These are phyloP conservation scores for Septoria linicola DNA, from an alignment of 2,329 filamentous ascomycete genomes.

Conservation along the genomic window DNA sequence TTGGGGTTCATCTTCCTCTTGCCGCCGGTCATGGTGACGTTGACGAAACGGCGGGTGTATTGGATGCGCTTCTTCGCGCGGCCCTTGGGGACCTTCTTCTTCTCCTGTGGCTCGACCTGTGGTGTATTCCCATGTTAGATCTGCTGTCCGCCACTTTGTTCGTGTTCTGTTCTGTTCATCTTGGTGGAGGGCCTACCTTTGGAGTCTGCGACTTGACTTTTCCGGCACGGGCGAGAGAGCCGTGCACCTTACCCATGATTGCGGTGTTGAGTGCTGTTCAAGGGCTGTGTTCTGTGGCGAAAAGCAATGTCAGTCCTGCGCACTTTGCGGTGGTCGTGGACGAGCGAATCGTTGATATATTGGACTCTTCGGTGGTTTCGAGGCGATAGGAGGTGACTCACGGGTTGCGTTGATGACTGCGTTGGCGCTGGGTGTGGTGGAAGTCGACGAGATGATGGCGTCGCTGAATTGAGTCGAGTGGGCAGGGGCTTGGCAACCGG, in stretches of 20 bases:
- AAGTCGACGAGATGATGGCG: constrained; percentile 3
- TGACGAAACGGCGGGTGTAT: constrained; percentile 97
- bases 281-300: constrained; percentile 27
- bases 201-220: constrained; percentile 97
- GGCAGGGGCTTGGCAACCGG: constrained; percentile 10
- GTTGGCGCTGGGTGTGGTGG: constrained; percentile 20
- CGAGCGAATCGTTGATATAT: not conserved
- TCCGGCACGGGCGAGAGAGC: constrained; percentile 90
- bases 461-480: constrained; percentile 15
- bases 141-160: constrained; percentile 7
- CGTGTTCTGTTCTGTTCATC: constrained; percentile 1
- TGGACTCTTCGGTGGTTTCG: constrained; percentile 2
- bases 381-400: constrained; percentile 20
- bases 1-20: constrained; percentile 99
- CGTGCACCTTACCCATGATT: constrained; percentile 91
- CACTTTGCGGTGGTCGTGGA: constrained; percentile 5
- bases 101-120: constrained; percentile 87
- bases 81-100: constrained; percentile 95
- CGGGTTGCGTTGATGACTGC: constrained; percentile 21
- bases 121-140: constrained; percentile 10
- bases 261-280: constrained; percentile 40
- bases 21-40: constrained; percentile 94
- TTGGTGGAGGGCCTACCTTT: constrained; percentile 62
- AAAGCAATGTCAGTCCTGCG: constrained; percentile 18
- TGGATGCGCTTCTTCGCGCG: constrained; percentile 94